These are phyloP conservation scores for Dictyostelium purpureum DNA, from an alignment of 78 protist species.

Conservation along the genomic window DNA sequence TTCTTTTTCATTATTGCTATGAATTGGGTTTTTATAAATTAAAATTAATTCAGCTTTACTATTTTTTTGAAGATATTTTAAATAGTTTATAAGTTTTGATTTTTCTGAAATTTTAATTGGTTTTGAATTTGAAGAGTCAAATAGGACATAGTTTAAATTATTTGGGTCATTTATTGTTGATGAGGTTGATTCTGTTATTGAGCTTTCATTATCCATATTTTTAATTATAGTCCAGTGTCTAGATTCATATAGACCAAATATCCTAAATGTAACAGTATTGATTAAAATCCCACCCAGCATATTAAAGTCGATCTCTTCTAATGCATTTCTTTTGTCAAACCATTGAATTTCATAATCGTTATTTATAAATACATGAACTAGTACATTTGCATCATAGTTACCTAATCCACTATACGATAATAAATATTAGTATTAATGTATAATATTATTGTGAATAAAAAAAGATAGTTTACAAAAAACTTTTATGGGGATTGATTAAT, in stretches of 20 bases:
- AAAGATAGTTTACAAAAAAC: background rate
- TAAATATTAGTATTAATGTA: background rate
- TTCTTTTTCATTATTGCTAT: too few relatives aligned
- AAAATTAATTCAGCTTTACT: conserved; percentile 14
- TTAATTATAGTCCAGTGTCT: conserved; percentile 62
- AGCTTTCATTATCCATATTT: conserved; percentile 9
- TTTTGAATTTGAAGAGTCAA: background rate
- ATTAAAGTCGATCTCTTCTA: background rate
- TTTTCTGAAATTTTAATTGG: background rate
- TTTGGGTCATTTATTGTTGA: background rate
- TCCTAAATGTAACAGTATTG: background rate
- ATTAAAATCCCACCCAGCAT: conserved; percentile 25
- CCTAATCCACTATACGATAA: conserved; percentile 39
- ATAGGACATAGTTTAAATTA: background rate
- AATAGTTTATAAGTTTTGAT: background rate
- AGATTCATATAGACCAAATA: background rate
- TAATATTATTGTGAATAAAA: background rate
- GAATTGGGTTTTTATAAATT: background rate
- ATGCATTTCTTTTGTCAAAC: conserved; percentile 55
- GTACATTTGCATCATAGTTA: conserved; percentile 74
- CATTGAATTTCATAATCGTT: conserved; percentile 39
- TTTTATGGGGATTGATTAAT: conserved; percentile 56
- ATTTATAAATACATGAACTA: background rate
- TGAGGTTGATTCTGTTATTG: background rate
- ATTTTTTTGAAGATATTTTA: background rate